These are phyloP conservation scores for Beauveria caledonica DNA, from an alignment of 2,329 filamentous ascomycete species.

Conservation along the genomic window DNA sequence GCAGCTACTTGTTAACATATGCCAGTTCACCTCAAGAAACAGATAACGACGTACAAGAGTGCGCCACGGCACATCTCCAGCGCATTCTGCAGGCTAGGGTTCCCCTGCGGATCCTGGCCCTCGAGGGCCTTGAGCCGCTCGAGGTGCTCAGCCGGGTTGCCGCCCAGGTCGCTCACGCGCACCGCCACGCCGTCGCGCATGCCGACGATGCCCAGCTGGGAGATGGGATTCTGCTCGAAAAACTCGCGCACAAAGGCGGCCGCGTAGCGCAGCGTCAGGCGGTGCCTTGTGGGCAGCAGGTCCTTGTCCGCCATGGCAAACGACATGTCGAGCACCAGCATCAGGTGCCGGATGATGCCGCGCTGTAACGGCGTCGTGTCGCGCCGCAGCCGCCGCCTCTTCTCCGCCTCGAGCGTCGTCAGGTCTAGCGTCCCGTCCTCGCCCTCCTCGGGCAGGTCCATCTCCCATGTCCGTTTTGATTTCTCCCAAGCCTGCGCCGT, in stretches of 20 bases:
- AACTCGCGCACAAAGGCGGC: conserved; percentile 86
- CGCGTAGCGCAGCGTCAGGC: conserved; percentile 73
- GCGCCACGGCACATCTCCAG: conserved; percentile 90
- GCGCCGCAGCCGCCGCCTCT: conserved; percentile 70
- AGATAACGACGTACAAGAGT: conserved; percentile 54
- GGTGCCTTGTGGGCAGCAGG: conserved; percentile 77
- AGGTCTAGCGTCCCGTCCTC: conserved; percentile 73
- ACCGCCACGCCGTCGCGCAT: conserved; percentile 90
- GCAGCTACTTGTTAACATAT: conserved; percentile 11
- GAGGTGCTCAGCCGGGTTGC: conserved; percentile 84
- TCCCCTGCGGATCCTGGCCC: conserved; percentile 60
- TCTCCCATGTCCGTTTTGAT: conserved; percentile 62
- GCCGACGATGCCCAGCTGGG: conserved; percentile 83
- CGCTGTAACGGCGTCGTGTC: conserved; percentile 94
- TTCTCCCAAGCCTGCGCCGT: conserved; percentile 56
- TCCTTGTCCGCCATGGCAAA: conserved; percentile 95
- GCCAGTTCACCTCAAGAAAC: neutral
- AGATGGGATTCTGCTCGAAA: conserved; percentile 98
- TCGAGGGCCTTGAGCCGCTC: conserved; percentile 62
- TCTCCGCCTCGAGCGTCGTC: conserved; percentile 72
- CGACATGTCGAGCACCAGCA: conserved; percentile 86
- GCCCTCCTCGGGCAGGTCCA: conserved; percentile 58
- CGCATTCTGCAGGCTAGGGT: conserved; percentile 83
- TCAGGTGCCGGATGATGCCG: conserved; percentile 93
- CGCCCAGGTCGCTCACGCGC: conserved; percentile 79